Conservation (phyloP, 768 basidiomycete species). For the Calocybe cyanea region DNA sequence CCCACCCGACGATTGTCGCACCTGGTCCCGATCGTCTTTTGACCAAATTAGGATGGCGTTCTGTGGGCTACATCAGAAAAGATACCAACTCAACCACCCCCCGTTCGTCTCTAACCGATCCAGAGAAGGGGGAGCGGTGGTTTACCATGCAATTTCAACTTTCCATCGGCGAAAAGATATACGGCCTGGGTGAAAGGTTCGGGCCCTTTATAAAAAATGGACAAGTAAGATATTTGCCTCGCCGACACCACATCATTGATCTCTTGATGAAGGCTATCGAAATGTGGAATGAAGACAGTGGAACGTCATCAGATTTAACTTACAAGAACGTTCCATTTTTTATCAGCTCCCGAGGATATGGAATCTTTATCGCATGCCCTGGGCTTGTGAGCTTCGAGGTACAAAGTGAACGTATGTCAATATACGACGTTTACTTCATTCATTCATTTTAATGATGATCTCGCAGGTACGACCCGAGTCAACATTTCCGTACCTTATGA, state of each 20-base stretch:
- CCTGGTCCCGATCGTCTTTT: slow-evolving; percentile 20
- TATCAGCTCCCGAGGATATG: slow-evolving; percentile 39
- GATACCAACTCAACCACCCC: slow-evolving; percentile 18
- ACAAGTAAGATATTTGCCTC: slow-evolving; percentile 18
- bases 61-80: slow-evolving; percentile 26
- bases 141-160: slow-evolving; percentile 34
- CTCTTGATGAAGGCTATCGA: slow-evolving; percentile 22
- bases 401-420: slow-evolving; percentile 33
- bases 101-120: slow-evolving; percentile 18
- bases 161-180: slow-evolving; percentile 40
- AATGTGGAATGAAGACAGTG: slow-evolving; percentile 44
- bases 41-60: slow-evolving; percentile 28
- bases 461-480: slow-evolving; percentile 21
- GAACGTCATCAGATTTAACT: slow-evolving; percentile 33
- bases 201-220: slow-evolving; percentile 46
- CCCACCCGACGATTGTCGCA: slow-evolving; percentile 19
- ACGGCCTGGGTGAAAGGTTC: slow-evolving; percentile 45
- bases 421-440: slow-evolving; percentile 10
- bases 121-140: slow-evolving; percentile 22
- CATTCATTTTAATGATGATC: not conserved
- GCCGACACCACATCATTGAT: not conserved
- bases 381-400: slow-evolving; percentile 48
- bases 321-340: slow-evolving; percentile 36
- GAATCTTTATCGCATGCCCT: slow-evolving; percentile 41
- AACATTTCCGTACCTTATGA: slow-evolving; percentile 38